These are phyloP conservation scores for Rhodotorula sp. DNA, from an alignment of 1,284 basidiomycete species.

Conservation along the genomic window DNA sequence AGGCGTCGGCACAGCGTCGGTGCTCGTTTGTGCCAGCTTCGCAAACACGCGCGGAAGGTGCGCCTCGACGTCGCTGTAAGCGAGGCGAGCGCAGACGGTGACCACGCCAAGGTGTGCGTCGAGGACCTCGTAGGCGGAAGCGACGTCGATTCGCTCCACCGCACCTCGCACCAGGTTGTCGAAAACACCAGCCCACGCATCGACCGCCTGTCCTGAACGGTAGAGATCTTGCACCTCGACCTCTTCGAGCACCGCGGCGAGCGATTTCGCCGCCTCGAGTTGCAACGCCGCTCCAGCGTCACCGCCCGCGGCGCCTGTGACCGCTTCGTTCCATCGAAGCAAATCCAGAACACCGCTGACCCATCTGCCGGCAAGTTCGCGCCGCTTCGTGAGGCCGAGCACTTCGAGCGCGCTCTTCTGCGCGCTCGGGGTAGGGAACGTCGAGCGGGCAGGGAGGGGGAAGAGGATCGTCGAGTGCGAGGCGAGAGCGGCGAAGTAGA, in stretches of 20 bases:
- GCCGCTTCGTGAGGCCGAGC: conserved; percentile 29
- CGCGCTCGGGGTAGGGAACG: conserved; percentile 36
- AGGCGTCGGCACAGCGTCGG: neutral
- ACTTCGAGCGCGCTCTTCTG: conserved; percentile 37
- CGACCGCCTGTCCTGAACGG: conserved; percentile 15
- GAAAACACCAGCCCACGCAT: conserved; percentile 25
- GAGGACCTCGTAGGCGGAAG: neutral
- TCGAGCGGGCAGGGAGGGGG: conserved; percentile 34
- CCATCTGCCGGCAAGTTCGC: conserved; percentile 31
- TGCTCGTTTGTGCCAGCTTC: conserved; percentile 8
- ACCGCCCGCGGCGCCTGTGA: neutral
- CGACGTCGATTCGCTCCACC: neutral
- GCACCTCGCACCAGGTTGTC: conserved; percentile 13
- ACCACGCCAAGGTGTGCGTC: conserved; percentile 16
- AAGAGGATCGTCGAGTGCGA: conserved; percentile 27
- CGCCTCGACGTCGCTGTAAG: conserved; percentile 14
- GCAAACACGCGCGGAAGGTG: conserved; percentile 14
- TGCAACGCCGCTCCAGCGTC: neutral
- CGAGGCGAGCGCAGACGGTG: conserved; percentile 9
- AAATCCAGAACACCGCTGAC: conserved; percentile 13
- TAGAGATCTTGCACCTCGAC: conserved; percentile 31
- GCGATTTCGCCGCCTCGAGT: neutral
- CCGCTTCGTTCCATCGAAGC: conserved; percentile 7
- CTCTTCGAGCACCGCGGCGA: conserved; percentile 20
- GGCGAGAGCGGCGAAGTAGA: conserved; percentile 30